phyloP scores from a whole-genome alignment of 2,329 filamentous ascomycete species.

The Sporothrix inflata region DNA sequence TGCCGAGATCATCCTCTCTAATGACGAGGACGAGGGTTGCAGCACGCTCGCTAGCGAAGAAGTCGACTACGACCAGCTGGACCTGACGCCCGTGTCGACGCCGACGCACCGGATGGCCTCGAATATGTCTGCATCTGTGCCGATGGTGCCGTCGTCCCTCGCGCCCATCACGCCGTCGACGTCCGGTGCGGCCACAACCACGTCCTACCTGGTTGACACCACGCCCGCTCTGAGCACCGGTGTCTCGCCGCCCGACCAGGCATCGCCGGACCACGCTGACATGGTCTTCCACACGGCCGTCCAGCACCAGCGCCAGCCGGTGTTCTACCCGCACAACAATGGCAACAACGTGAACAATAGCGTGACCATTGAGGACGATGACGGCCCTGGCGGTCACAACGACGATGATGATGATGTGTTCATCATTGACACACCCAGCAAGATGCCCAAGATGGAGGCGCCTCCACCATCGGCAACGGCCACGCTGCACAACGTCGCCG shows the following conservation, averaged over 20 bases:
- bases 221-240: slow-evolving; percentile 30
- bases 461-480: neutral
- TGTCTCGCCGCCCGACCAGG: slow-evolving; percentile 29
- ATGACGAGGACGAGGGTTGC: slow-evolving; percentile 34
- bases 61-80: slow-evolving; percentile 41
- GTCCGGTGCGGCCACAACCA: slow-evolving; percentile 19
- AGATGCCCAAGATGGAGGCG: slow-evolving; percentile 34
- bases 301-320: slow-evolving; percentile 28
- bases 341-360: slow-evolving; percentile 38
- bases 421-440: slow-evolving; percentile 45
- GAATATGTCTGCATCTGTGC: neutral
- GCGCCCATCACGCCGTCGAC: slow-evolving; percentile 21
- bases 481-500: neutral
- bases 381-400: slow-evolving; percentile 28
- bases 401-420: slow-evolving; percentile 40
- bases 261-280: slow-evolving; percentile 21
- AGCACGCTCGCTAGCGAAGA: slow-evolving; percentile 34
- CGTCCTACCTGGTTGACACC: slow-evolving; percentile 14
- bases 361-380: slow-evolving; percentile 27
- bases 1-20: slow-evolving; percentile 27
- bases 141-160: neutral
- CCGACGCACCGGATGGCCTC: slow-evolving; percentile 26
- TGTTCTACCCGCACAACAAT: slow-evolving; percentile 19
- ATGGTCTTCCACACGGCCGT: slow-evolving; percentile 36
- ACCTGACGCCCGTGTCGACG: slow-evolving; percentile 33